These are phyloP conservation scores for Aureobasidium zeae DNA, from an alignment of 2,329 filamentous ascomycete species.

Conservation along the genomic window DNA sequence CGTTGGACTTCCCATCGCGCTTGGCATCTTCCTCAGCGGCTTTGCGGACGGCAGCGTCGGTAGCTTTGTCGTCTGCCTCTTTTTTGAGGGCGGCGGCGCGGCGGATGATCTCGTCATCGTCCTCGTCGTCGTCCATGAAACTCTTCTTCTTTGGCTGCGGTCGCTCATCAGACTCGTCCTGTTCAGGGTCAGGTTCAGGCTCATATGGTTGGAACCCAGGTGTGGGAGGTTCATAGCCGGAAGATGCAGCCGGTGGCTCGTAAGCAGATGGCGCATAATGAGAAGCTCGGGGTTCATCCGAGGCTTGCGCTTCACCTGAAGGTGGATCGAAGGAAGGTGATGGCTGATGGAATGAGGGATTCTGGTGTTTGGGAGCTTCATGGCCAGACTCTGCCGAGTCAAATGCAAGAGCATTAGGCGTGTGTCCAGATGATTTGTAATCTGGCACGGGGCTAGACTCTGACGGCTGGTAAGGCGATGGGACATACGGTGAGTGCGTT, in stretches of 20 bases:
- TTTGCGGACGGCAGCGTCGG: constrained; percentile 75
- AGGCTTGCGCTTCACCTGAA: neutral
- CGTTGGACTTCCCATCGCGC: constrained; percentile 47
- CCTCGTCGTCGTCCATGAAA: constrained; percentile 75
- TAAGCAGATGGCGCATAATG: constrained; percentile 25
- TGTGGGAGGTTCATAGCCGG: constrained; percentile 50
- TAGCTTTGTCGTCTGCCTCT: constrained; percentile 54
- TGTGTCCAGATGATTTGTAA: neutral
- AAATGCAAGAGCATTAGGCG: neutral
- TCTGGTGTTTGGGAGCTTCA: neutral
- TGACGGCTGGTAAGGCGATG: constrained; percentile 5
- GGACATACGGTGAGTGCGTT: neutral
- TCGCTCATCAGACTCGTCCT: constrained; percentile 34
- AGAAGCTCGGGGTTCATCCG: constrained; percentile 9
- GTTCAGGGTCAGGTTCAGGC: constrained; percentile 42
- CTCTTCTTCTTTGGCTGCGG: constrained; percentile 60
- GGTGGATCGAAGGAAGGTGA: constrained; percentile 14
- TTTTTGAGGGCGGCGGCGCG: constrained; percentile 43
- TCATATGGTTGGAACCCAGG: constrained; percentile 43
- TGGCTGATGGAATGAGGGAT: constrained; percentile 7
- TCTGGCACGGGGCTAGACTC: neutral
- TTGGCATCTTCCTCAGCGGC: constrained; percentile 66
- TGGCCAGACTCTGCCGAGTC: neutral
- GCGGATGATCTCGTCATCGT: constrained; percentile 53
- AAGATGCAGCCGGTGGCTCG: constrained; percentile 29